Evolutionary conservation across 2,329 filamentous ascomycete genomes (phyloP), one percentile per base, ranked within the genome.

Genomic region (Nigrospora sphaerica): DNA sequence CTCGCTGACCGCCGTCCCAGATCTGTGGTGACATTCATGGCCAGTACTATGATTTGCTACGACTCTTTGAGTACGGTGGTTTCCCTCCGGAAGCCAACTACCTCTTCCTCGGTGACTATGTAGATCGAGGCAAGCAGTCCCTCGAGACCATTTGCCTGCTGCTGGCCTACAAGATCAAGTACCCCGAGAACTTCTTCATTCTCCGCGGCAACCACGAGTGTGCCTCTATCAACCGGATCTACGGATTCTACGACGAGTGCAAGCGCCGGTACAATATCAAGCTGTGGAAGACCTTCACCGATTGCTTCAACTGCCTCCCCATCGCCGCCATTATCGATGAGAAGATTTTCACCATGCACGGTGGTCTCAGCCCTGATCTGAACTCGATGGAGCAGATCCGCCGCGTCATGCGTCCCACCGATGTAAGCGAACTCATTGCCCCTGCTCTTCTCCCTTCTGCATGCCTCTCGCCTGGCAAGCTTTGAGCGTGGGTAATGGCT

Each of bases 331-430:
- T 98, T 71, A 96, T 98, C 60, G 92, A 95, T 64, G 93, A 96
- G 78, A 98, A 97, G 85, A 98, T 98, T 66, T 97, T 98, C 77
- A 96, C 91, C 64, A 96, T 98, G 92, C 93, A 98, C 72, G 93
- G 93, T 65, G 93, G 93, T 63, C 74, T 98, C 62, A 96, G 90
- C 69, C 93, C 93, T 39, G 93, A 96, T 66, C 78, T 98, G 56
- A 96, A 97, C 79, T 96, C 91, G 32, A 98, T 98, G 93, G 93
- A 98, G 76, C 92, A 98, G 77, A 98, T 98, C 61, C 89, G 93
- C 66, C 87, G 92, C 59, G 92, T 98, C 58, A 97, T 97, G 91
- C 86, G 93, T 62, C 93, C 93, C 51, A 98, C 93, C 60, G 93
- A 98, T 78, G 92, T 97, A 81, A 76, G 91, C 81, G 6, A 28